These are phyloP conservation scores for Thymus mandschuricus DNA, from an alignment of 257 asterid genomes.

Conservation along the genomic window DNA sequence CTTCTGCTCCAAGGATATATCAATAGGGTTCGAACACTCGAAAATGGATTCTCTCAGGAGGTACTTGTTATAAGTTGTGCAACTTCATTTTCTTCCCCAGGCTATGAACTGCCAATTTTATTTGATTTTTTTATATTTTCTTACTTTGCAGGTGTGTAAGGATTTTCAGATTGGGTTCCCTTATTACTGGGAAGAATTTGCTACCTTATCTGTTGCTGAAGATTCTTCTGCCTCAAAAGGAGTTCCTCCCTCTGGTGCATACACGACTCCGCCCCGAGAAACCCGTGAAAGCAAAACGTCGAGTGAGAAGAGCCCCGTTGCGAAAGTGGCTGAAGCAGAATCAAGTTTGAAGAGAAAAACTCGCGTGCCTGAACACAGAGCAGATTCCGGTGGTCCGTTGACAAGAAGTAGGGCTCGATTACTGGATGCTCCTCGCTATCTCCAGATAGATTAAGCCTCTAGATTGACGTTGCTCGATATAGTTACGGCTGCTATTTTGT, in stretches of 20 bases:
- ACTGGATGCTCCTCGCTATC: not conserved
- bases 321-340: constrained; percentile 29
- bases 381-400: constrained; percentile 33
- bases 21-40: constrained; percentile 52
- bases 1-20: constrained; percentile 56
- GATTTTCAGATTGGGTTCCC: constrained; percentile 74
- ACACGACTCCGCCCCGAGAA: constrained; percentile 14
- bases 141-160: constrained; percentile 46
- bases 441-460: not conserved
- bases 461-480: too few species aligned
- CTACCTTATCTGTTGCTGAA: constrained; percentile 38
- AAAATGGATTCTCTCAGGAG: constrained; percentile 67
- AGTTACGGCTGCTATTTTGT: not conserved
- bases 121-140: not conserved
- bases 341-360: constrained; percentile 27
- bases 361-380: not conserved
- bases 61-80: constrained; percentile 35
- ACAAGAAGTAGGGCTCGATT: constrained; percentile 21
- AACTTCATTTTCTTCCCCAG: not conserved
- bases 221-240: constrained; percentile 31
- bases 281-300: constrained; percentile 20
- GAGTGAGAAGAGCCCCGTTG: constrained; percentile 19
- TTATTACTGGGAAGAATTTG: constrained; percentile 67
- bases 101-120: constrained; percentile 1
- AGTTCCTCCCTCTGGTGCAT: constrained; percentile 8